Evolutionary conservation across 1,284 basidiomycete species (phyloP).

Genomic region (Moesziomyces sp.): DNA sequence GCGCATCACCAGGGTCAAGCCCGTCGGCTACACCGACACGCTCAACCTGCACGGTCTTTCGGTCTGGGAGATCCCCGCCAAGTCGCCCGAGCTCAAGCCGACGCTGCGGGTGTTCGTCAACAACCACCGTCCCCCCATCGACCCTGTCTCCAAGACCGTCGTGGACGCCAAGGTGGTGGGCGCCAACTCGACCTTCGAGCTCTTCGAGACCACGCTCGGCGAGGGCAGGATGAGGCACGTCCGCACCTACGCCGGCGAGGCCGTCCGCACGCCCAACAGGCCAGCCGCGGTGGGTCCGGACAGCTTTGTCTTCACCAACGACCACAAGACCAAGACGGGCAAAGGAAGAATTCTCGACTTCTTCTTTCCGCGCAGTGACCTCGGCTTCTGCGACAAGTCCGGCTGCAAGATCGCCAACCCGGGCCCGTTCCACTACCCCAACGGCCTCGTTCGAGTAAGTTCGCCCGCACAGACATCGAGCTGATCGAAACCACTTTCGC

Average conservation of each 20-base stretch:
- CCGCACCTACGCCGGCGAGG: constrained; percentile 73
- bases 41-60: constrained; percentile 79
- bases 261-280: constrained; percentile 77
- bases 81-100: constrained; percentile 34
- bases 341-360: constrained; percentile 28
- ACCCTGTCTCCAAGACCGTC: constrained; percentile 22
- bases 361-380: constrained; percentile 28
- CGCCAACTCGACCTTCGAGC: constrained; percentile 78
- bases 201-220: constrained; percentile 74
- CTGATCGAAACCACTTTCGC: too few relatives aligned
- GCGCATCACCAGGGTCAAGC: constrained; percentile 71
- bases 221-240: constrained; percentile 72
- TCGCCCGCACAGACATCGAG: neutral
- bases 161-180: constrained; percentile 70
- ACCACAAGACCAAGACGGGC: constrained; percentile 51
- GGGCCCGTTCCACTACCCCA: constrained; percentile 40
- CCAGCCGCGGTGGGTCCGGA: constrained; percentile 71
- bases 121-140: constrained; percentile 57
- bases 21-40: constrained; percentile 68
- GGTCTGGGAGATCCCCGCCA: constrained; percentile 67
- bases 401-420: constrained; percentile 57
- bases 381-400: constrained; percentile 49
- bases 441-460: constrained; percentile 40
- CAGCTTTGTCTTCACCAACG: constrained; percentile 60
- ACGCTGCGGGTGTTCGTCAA: constrained; percentile 55